Conservation (phyloP, 192 early-diverging fungal species). For the Pilaira anomala region DNA sequence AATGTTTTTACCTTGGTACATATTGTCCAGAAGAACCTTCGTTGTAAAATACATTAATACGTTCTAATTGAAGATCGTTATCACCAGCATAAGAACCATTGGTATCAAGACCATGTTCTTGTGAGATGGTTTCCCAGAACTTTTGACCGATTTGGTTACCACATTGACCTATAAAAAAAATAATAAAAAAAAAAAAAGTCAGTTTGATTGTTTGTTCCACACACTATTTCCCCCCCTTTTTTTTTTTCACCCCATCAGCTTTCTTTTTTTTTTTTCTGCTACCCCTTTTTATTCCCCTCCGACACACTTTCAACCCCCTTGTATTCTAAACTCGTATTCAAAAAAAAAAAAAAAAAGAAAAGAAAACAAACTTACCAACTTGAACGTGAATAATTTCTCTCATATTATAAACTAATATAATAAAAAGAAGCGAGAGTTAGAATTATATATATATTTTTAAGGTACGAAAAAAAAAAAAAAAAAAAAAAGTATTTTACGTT, state of each 20-base stretch:
- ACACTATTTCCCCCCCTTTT: too few species aligned
- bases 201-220: neutral
- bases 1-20: conserved; percentile 55
- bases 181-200: neutral
- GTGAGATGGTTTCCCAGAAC: conserved; percentile 85
- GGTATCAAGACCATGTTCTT: conserved; percentile 75
- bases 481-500: conserved; percentile 1
- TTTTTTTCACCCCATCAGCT: too few species aligned
- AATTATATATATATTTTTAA: conserved; percentile 6
- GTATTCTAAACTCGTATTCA: neutral
- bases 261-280: too few species aligned
- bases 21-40: conserved; percentile 66
- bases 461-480: conserved; percentile 10
- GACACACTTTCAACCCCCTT: neutral
- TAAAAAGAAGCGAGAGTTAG: conserved; percentile 4
- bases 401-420: conserved; percentile 20
- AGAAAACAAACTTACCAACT: conserved; percentile 29
- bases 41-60: conserved; percentile 83
- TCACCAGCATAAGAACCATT: conserved; percentile 59
- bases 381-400: conserved; percentile 42
- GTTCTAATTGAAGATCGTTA: conserved; percentile 70
- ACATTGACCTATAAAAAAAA: conserved; percentile 28
- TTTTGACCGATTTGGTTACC: conserved; percentile 44
- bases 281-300: neutral
- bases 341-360: neutral